phyloP scores from a whole-genome alignment of 2,329 filamentous ascomycete genomes.

The Geosmithia flava region DNA sequence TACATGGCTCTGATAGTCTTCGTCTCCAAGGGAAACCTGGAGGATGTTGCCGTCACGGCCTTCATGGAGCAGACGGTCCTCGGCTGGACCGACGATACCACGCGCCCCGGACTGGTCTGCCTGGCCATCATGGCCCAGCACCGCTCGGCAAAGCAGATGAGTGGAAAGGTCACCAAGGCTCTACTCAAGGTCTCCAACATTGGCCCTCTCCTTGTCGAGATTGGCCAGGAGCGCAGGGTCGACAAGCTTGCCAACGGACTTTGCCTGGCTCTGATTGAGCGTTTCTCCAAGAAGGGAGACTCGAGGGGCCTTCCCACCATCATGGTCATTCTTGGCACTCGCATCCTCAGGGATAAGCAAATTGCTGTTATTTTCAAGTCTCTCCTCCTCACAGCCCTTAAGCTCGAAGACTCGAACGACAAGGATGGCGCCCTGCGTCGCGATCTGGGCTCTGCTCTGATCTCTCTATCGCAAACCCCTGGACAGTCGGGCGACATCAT shows the following conservation, averaged over 20 bases:
- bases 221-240: conserved; percentile 53
- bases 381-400: conserved; percentile 47
- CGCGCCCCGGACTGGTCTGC: conserved; percentile 64
- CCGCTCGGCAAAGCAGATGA: conserved; percentile 56
- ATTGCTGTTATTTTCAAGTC: conserved; percentile 53
- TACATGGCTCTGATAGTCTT: conserved; percentile 87
- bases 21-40: conserved; percentile 67
- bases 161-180: conserved; percentile 56
- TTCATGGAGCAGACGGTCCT: conserved; percentile 81
- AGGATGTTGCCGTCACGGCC: conserved; percentile 68
- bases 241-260: conserved; percentile 62
- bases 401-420: conserved; percentile 41
- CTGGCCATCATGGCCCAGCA: conserved; percentile 74
- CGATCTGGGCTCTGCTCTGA: conserved; percentile 53
- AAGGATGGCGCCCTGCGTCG: conserved; percentile 44
- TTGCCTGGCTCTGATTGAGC: conserved; percentile 52
- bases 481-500: conserved; percentile 51
- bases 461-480: conserved; percentile 48
- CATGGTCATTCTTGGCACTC: conserved; percentile 46
- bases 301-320: conserved; percentile 44
- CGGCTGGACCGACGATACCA: conserved; percentile 64
- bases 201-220: conserved; percentile 42
- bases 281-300: conserved; percentile 48
- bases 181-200: conserved; percentile 53
- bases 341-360: conserved; percentile 51